Conservation (phyloP, 306 rosid species). For the Lablab purpureus region DNA sequence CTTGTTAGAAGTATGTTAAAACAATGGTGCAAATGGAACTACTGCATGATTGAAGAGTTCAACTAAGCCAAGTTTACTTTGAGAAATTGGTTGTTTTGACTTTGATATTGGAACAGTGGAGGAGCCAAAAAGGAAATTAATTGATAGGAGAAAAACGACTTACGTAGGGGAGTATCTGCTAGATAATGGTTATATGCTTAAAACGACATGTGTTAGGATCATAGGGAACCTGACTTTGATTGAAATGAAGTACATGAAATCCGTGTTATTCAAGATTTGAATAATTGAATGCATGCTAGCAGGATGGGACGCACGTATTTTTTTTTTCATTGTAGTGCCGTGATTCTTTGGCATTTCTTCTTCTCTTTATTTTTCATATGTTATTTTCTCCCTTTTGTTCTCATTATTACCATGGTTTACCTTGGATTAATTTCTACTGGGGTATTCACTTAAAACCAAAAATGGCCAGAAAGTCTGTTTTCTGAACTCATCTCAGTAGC, state of each 20-base stretch:
- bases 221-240: slow-evolving; percentile 35
- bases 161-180: slow-evolving; percentile 6
- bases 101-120: not conserved
- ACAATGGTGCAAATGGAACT: not conserved
- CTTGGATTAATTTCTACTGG: not conserved
- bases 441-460: not conserved
- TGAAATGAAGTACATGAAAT: slow-evolving; percentile 22
- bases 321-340: slow-evolving; percentile 15
- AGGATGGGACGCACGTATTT: slow-evolving; percentile 52
- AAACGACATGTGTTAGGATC: slow-evolving; percentile 41
- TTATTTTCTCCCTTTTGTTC: not conserved
- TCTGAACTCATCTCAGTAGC: not conserved
- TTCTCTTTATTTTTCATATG: not conserved
- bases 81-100: slow-evolving; percentile 12
- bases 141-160: slow-evolving; percentile 7
- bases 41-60: not conserved
- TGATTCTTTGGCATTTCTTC: slow-evolving; percentile 20
- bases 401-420: not conserved
- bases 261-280: slow-evolving; percentile 41
- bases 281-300: slow-evolving; percentile 49
- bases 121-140: not conserved
- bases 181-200: not conserved
- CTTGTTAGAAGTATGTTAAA: not conserved
- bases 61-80: not conserved
- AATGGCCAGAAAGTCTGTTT: not conserved